Percentiles rank a stretch among this genome's conserved stretches.
phyloP scores from a whole-genome alignment of 2,329 filamentous ascomycete genomes.

The Plenodomus tracheiphilus region DNA sequence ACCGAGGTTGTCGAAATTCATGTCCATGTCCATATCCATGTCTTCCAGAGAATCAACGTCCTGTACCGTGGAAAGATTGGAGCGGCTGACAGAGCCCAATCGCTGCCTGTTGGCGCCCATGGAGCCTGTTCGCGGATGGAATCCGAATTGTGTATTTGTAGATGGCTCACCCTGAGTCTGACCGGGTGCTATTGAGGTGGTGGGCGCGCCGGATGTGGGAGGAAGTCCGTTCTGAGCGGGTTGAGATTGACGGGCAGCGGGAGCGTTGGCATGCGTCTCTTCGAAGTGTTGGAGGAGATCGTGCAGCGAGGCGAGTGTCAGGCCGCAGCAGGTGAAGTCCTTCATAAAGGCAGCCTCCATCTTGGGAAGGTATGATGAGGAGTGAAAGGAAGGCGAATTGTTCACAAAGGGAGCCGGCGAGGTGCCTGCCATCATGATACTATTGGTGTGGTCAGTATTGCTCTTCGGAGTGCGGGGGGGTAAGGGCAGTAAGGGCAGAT shows the following conservation, averaged over 20 bases:
- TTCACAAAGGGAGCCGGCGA: conserved; percentile 79
- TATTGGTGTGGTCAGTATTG: conserved; percentile 43
- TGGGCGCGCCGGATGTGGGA: conserved; percentile 29
- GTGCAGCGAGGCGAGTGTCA: conserved; percentile 86
- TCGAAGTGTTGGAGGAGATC: conserved; percentile 97
- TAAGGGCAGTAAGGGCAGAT: neutral
- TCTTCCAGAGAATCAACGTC: conserved; percentile 86
- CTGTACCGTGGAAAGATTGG: conserved; percentile 48
- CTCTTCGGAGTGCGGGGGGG: neutral
- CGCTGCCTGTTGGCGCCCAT: conserved; percentile 43
- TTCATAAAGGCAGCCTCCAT: conserved; percentile 97
- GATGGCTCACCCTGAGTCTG: conserved; percentile 46
- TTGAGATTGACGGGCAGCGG: conserved; percentile 55
- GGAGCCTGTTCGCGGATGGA: conserved; percentile 46
- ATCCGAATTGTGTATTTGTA: conserved; percentile 43
- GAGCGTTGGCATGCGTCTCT: conserved; percentile 81
- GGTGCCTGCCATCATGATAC: conserved; percentile 92
- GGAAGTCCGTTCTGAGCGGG: conserved; percentile 50
- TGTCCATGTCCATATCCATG: conserved; percentile 96
- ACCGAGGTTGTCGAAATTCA: conserved; percentile 79
- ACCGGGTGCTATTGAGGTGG: conserved; percentile 49
- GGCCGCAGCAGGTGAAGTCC: conserved; percentile 93
- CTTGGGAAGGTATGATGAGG: conserved; percentile 93
- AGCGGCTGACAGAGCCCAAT: conserved; percentile 46
- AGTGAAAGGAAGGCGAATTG: conserved; percentile 94